These are phyloP conservation scores for Fusarium sp. DNA, from an alignment of 2,329 filamentous ascomycete genomes.

Conservation along the genomic window DNA sequence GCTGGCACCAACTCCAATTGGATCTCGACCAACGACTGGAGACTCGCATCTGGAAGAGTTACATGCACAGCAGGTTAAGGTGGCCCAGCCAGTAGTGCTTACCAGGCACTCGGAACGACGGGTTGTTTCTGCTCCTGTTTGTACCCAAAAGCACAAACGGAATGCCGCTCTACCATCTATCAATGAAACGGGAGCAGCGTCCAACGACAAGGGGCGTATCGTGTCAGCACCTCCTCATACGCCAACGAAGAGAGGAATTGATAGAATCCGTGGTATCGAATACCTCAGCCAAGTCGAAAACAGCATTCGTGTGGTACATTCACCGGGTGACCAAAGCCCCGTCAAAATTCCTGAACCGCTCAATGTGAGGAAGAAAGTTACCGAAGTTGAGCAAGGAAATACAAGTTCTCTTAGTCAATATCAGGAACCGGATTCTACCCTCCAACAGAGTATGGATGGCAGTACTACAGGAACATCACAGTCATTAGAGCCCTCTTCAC, in stretches of 20 bases:
- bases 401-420: conserved; percentile 34
- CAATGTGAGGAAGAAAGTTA: conserved; percentile 58
- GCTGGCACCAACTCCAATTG: conserved; percentile 32
- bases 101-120: conserved; percentile 59
- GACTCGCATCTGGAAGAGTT: conserved; percentile 45
- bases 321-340: conserved; percentile 56
- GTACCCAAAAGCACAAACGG: conserved; percentile 56
- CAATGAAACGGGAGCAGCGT: conserved; percentile 54
- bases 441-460: conserved; percentile 11
- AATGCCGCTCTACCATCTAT: conserved; percentile 62
- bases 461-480: conserved; percentile 21
- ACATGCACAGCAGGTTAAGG: conserved; percentile 44
- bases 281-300: conserved; percentile 62
- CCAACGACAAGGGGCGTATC: conserved; percentile 57
- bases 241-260: conserved; percentile 47
- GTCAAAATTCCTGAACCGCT: conserved; percentile 55
- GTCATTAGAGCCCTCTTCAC: conserved; percentile 25
- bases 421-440: conserved; percentile 27
- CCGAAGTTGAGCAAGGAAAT: conserved; percentile 41
- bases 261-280: conserved; percentile 56
- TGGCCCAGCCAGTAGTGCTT: conserved; percentile 51
- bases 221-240: conserved; percentile 61
- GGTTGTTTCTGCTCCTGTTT: conserved; percentile 64
- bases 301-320: conserved; percentile 68
- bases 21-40: conserved; percentile 44